phyloP scores from a whole-genome alignment of 2,329 filamentous ascomycete species.

The Cercospora zeina region DNA sequence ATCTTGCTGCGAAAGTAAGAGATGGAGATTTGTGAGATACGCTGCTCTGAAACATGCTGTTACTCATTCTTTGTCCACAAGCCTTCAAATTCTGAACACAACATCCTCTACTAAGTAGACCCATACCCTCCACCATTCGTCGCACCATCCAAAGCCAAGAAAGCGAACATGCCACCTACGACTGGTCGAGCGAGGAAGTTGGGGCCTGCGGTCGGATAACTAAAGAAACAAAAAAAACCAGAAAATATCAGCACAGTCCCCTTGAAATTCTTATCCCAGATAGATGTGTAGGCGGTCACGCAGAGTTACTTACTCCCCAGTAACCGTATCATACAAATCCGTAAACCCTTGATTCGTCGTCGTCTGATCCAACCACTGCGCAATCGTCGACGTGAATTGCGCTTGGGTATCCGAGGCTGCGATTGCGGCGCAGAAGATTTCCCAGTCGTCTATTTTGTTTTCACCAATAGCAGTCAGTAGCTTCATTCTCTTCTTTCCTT shows the following conservation, averaged over 20 bases:
- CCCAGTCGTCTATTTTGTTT: constrained; percentile 49
- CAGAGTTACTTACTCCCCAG: constrained; percentile 38
- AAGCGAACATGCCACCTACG: constrained; percentile 54
- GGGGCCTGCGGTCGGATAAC: constrained; percentile 34
- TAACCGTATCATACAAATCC: constrained; percentile 55
- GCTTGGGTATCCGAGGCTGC: constrained; percentile 46
- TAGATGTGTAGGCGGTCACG: too few species aligned
- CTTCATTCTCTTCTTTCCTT: too few species aligned
- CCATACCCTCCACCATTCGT: constrained; percentile 27
- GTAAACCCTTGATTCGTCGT: constrained; percentile 51
- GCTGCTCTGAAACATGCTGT: background rate
- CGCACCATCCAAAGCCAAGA: constrained; percentile 45
- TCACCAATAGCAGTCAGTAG: too few species aligned
- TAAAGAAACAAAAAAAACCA: background rate
- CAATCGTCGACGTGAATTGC: constrained; percentile 52
- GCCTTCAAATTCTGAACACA: too few species aligned
- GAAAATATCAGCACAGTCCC: too few species aligned
- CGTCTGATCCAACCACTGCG: constrained; percentile 53
- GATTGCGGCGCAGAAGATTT: constrained; percentile 54
- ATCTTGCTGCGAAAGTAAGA: too few species aligned
- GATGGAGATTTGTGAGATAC: too few species aligned
- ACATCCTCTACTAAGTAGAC: too few species aligned
- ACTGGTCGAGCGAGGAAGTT: constrained; percentile 54
- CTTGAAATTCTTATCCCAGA: too few species aligned
- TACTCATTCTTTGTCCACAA: too few species aligned